Percentiles rank a stretch among this genome's conserved stretches.
phyloP scores from a whole-genome alignment of 257 asterid species.

The Solanum rostratum region DNA sequence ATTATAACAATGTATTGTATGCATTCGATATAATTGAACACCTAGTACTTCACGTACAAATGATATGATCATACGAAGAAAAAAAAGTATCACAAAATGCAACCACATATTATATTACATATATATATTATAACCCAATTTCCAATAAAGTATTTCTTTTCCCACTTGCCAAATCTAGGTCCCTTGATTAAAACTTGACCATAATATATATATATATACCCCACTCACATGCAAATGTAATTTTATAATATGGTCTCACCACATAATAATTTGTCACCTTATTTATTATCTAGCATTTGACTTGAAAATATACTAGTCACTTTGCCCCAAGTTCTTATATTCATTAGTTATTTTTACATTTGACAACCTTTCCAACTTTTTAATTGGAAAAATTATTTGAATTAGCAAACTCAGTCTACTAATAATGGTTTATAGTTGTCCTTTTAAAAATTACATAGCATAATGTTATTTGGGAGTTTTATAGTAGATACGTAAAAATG shows the following conservation, averaged over 20 bases:
- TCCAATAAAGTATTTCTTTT: not conserved
- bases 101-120: not conserved
- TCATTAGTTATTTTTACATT: not conserved
- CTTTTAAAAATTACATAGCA: not conserved
- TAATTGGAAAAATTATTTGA: not conserved
- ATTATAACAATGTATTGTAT: not conserved
- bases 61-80: not conserved
- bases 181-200: not conserved
- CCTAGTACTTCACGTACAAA: not conserved
- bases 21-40: not conserved
- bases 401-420: not conserved
- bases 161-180: not conserved
- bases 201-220: not conserved
- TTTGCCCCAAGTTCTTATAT: not conserved
- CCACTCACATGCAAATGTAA: constrained; percentile 3
- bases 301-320: not conserved
- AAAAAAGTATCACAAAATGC: not conserved
- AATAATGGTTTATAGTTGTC: not conserved
- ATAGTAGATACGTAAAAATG: not conserved
- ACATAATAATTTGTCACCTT: not conserved
- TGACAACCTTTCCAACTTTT: not conserved
- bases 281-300: not conserved
- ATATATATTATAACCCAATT: not conserved
- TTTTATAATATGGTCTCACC: not conserved
- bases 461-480: no score